phyloP scores from a whole-genome alignment of 2,329 filamentous ascomycete genomes.

The Penicillium sp. region DNA sequence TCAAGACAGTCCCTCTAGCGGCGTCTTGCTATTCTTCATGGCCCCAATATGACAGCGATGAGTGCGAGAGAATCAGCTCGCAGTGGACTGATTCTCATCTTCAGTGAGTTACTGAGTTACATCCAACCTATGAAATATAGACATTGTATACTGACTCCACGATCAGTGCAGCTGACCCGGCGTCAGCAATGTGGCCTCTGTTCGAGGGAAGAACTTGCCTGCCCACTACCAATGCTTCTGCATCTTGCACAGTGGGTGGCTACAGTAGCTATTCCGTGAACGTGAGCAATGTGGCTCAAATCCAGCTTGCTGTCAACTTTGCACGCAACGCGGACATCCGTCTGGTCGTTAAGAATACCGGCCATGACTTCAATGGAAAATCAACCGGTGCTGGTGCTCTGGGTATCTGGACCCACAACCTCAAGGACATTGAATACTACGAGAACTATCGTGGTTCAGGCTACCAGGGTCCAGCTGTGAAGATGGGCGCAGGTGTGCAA shows the following conservation, averaged over 20 bases:
- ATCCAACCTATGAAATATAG: not conserved
- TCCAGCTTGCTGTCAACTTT: constrained; percentile 33
- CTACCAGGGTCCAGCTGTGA: constrained; percentile 53
- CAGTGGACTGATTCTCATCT: constrained; percentile 26
- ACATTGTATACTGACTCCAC: not conserved
- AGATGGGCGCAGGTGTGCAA: constrained; percentile 53
- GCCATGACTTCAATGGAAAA: constrained; percentile 48
- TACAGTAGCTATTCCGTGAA: constrained; percentile 37
- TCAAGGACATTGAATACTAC: constrained; percentile 44
- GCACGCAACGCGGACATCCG: constrained; percentile 31
- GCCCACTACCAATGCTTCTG: constrained; percentile 22
- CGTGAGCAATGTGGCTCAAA: constrained; percentile 31
- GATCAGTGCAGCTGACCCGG: constrained; percentile 20
- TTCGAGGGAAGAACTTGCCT: constrained; percentile 27
- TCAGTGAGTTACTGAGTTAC: constrained; percentile 20
- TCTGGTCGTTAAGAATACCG: constrained; percentile 44
- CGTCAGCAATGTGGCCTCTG: constrained; percentile 27
- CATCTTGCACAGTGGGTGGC: constrained; percentile 28
- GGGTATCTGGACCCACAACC: constrained; percentile 50
- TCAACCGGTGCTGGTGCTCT: constrained; percentile 48
- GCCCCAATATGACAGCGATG: constrained; percentile 20
- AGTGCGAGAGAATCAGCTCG: constrained; percentile 17
- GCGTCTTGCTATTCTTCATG: constrained; percentile 25
- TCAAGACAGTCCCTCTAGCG: constrained; percentile 27
- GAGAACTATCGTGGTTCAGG: constrained; percentile 34